These are phyloP conservation scores for Cocos nucifera DNA, from an alignment of 176 grass and related monocot genomes.

Conservation along the genomic window DNA sequence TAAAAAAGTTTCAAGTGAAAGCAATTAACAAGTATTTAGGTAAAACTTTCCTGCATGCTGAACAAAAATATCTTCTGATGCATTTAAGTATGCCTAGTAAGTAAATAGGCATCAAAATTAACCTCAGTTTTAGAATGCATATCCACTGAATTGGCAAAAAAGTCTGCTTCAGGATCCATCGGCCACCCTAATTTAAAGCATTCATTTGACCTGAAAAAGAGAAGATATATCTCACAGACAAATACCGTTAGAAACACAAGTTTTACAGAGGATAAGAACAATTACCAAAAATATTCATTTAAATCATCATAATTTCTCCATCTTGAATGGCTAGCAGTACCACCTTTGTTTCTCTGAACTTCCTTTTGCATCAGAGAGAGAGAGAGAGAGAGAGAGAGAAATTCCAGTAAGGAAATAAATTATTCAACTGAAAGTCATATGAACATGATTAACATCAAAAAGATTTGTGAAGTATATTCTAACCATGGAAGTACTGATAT, in stretches of 20 bases:
- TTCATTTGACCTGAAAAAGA: conserved; percentile 63
- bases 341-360: conserved; percentile 41
- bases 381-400: conserved; percentile 8
- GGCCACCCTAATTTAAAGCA: conserved; percentile 78
- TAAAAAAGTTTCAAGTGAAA: too few relatives aligned
- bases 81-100: too few relatives aligned
- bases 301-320: conserved; percentile 99
- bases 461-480: background rate
- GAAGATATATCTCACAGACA: conserved; percentile 2
- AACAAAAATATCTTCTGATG: too few relatives aligned
- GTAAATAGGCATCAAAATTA: background rate
- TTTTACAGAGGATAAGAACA: conserved; percentile 12
- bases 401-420: conserved; percentile 1
- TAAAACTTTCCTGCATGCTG: too few relatives aligned
- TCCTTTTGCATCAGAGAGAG: conserved; percentile 54
- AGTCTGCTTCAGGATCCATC: conserved; percentile 29
- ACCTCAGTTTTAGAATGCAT: conserved; percentile 21
- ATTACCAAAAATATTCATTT: conserved; percentile 94
- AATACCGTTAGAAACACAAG: conserved; percentile 1
- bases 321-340: conserved; percentile 75
- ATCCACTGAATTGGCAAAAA: conserved; percentile 27
- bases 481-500: conserved; percentile 7
- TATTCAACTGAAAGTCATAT: background rate
- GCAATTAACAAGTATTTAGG: too few relatives aligned
- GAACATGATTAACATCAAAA: background rate